Percentiles rank a stretch among this genome's conserved stretches.
Conservation (phyloP, 202 grass and related monocot species). For the Carex arenaria region DNA sequence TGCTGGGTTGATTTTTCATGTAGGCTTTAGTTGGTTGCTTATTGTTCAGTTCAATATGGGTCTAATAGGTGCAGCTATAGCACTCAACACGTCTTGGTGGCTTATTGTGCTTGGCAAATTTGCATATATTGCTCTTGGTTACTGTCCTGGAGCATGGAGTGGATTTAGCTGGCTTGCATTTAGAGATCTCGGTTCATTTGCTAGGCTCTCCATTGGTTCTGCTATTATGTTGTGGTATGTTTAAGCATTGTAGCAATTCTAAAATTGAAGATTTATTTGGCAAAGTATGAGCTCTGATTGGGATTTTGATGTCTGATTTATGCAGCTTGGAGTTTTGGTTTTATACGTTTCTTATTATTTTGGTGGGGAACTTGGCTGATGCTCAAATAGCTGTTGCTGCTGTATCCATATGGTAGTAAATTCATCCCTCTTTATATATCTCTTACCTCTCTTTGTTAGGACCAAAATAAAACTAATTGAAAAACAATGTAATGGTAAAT, state of each 20-base stretch:
- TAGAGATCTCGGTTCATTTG: constrained; percentile 38
- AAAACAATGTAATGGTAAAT: background rate
- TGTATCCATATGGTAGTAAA: constrained; percentile 68
- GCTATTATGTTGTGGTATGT: constrained; percentile 70
- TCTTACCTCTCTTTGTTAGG: background rate
- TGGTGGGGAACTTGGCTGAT: constrained; percentile 64
- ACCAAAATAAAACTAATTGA: background rate
- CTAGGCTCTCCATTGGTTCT: constrained; percentile 69
- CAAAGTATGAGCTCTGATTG: background rate
- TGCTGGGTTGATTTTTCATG: constrained; percentile 38
- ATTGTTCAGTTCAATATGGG: constrained; percentile 39
- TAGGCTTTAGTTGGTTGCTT: constrained; percentile 55
- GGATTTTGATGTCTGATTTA: background rate
- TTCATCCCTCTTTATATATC: background rate
- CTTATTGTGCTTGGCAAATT: constrained; percentile 54
- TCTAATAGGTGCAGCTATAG: constrained; percentile 48
- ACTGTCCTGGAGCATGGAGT: constrained; percentile 78
- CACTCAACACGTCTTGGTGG: constrained; percentile 76
- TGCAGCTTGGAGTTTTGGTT: constrained; percentile 78
- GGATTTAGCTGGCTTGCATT: constrained; percentile 61
- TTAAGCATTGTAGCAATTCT: background rate
- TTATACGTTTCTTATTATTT: constrained; percentile 73
- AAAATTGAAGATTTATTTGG: constrained; percentile 6
- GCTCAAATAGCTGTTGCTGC: constrained; percentile 78
- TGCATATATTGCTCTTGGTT: constrained; percentile 46